Base-by-base conservation (phyloP, 2,329 filamentous ascomycete species). In the Allantophomopsis cytisporea region DNA sequence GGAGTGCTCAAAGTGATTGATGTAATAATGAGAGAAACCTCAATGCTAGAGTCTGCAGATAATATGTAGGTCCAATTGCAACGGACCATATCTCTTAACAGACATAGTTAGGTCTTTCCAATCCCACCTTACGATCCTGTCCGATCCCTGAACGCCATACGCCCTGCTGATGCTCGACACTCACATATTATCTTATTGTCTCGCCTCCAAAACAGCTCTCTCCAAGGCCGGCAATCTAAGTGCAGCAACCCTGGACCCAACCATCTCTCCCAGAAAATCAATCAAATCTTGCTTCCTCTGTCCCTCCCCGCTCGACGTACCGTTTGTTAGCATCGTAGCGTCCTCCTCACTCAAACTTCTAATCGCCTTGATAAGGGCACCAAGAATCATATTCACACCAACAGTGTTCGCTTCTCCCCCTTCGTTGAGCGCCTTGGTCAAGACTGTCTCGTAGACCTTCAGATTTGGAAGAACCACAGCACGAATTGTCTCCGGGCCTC, bases 381-480 rank as follows among this genome's bases (percentile, higher is more conserved):
- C 60, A 12, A 80, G 57, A 1, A 83, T 70, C 50, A 70, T 69
- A 47, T 78, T 71, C 1, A 75, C 72, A 45, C 80, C 75, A 6
- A 66, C 62, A 41, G 54, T 32, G 14, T 65, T 69, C 47, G 67
- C 71, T 16, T 62, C 56, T n/a, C 60, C 58, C 13, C 64, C 62
- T 11, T 74, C 72, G 14, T 64, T 64, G 36, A 71, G 51, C 2
- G 65, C 70, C 42, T 76, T 72, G 34, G 65, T 63, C 5, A 83
- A 60, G 10, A 81, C 62, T 14, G 66, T 66, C 38, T 80, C 74
- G 51, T 80, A 84, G 0, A 71, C 65, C 41, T 68, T 71, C 17
- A 83, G 60, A 46, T 82, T 83, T 1, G 79, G 79, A 15, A 84
- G 50, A 33, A 85, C 67, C 5, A 83, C 61, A 35, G 72, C 68